Conservation (phyloP, 2,329 filamentous ascomycete genomes). For the Raffaelea deltoideospora region DNA sequence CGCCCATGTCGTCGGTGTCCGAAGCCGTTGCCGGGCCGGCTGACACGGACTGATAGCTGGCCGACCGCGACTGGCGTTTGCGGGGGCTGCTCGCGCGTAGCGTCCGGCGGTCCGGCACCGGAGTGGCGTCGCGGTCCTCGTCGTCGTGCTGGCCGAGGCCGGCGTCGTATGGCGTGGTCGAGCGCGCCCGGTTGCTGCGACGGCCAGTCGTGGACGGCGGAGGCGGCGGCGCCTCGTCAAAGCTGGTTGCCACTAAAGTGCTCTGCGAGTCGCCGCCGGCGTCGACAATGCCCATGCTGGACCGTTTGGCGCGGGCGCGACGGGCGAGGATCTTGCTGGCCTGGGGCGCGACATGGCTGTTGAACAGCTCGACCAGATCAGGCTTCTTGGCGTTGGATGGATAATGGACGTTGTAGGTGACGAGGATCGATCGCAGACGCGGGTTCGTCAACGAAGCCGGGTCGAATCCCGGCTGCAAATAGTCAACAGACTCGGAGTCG, state of each 20-base stretch:
- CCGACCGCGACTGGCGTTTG: constrained; percentile 38
- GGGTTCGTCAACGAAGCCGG: constrained; percentile 72
- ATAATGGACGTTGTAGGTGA: constrained; percentile 75
- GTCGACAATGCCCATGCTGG: constrained; percentile 70
- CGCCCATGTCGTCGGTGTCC: constrained; percentile 35
- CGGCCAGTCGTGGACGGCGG: too few relatives aligned
- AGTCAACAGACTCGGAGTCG: constrained; percentile 55
- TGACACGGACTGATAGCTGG: constrained; percentile 28
- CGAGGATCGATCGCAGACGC: constrained; percentile 76
- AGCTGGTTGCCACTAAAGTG: constrained; percentile 17
- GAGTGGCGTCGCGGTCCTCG: constrained; percentile 17
- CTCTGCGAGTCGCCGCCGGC: constrained; percentile 46
- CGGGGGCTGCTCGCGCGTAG: constrained; percentile 29
- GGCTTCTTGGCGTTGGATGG: constrained; percentile 83
- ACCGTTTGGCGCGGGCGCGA: constrained; percentile 66
- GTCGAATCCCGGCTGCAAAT: constrained; percentile 79
- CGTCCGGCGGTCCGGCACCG: constrained; percentile 7
- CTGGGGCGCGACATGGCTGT: constrained; percentile 62
- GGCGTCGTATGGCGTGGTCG: constrained; percentile 12
- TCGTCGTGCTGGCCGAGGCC: constrained; percentile 36
- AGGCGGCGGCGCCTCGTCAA: constrained; percentile 19
- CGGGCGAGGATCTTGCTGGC: constrained; percentile 61
- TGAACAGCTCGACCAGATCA: constrained; percentile 73
- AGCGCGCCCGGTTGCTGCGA: background rate
- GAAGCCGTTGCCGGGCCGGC: constrained; percentile 14